Evolutionary conservation across 2,329 filamentous ascomycete genomes (phyloP).

Genomic region (Hortaea sp.): DNA sequence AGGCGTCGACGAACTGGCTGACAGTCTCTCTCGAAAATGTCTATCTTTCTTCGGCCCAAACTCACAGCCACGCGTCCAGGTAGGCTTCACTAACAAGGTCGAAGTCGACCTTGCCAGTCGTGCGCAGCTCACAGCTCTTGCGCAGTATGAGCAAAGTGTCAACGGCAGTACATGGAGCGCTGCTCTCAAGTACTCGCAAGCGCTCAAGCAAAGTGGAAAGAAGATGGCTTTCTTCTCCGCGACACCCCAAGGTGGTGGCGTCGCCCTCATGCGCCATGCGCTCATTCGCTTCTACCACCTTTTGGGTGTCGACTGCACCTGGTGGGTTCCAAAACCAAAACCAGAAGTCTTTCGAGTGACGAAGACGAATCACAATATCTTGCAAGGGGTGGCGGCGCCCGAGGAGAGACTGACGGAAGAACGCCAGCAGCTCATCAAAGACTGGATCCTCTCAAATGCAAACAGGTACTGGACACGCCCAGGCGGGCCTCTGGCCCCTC

Average conservation of each 20-base stretch:
- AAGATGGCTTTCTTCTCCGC: constrained; percentile 71
- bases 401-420: constrained; percentile 54
- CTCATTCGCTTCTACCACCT: constrained; percentile 60
- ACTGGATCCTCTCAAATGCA: constrained; percentile 67
- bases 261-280: constrained; percentile 73
- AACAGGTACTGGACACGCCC: constrained; percentile 62
- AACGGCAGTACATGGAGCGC: constrained; percentile 53
- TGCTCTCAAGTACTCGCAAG: constrained; percentile 51
- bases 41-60: constrained; percentile 67
- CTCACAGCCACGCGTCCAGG: constrained; percentile 54
- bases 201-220: constrained; percentile 52
- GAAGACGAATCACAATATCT: constrained; percentile 81
- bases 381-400: constrained; percentile 64
- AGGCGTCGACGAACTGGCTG: constrained; percentile 69
- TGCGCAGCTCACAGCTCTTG: constrained; percentile 48
- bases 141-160: constrained; percentile 54
- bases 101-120: constrained; percentile 59
- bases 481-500: constrained; percentile 55
- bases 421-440: constrained; percentile 52
- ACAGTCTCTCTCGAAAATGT: constrained; percentile 71
- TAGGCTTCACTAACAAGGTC: constrained; percentile 58
- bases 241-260: constrained; percentile 73
- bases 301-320: constrained; percentile 59
- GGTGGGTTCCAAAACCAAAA: constrained; percentile 71
- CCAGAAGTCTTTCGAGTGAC: constrained; percentile 73